Evolutionary conservation across 1,139 yeast genomes (phyloP), one percentile per base, ranked within the genome.

Genomic region (Eremothecium cymbalariae): DNA sequence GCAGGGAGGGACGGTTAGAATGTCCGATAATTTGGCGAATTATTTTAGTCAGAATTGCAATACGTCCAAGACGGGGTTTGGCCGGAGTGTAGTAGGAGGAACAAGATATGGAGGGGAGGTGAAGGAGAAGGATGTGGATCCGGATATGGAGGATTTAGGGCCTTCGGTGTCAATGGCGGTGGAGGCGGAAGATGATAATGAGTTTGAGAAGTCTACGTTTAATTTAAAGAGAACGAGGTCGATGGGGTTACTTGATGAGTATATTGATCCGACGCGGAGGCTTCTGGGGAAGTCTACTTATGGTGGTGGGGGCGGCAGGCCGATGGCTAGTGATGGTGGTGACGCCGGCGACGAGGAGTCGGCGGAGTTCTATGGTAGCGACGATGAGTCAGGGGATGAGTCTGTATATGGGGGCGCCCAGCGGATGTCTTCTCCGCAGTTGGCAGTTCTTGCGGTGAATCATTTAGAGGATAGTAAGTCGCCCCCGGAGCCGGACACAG

Each of bases 191-290:
- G 77, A 77, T 56, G 85, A 78, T 40, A 75, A 71, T 39, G 82
- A 80, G 51, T 84, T 84, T 51, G 70, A 75, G 41, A 73, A 71
- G 42, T 72, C 85, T 8, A 72, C 93, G 2, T 85, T 81, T 57
- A 77, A 77, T 49, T 64, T 85, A 51, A 85, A 84, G 52, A 65
- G 95, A 51, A 85, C 95, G 19, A 70, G 93, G 50, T 81, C 94
- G 6, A 67, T 84, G 69, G 95, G 95, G 1, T 58, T 83, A 15
- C 64, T 85, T 46, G 94, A 82, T 52, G 83, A 77, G 46, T 80
- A 71, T 50, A 75, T 78, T 32, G 73, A 65, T 30, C 65, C 61
- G 18, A 58, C 61, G 11, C 57, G 47, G 45, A 57, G 54, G 38
- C 46, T 56, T 20, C 46, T 56, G 31, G 64, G 44, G 8, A 51